Conservation (phyloP, 1,284 basidiomycete genomes). For the Chondrostereum purpureum region DNA sequence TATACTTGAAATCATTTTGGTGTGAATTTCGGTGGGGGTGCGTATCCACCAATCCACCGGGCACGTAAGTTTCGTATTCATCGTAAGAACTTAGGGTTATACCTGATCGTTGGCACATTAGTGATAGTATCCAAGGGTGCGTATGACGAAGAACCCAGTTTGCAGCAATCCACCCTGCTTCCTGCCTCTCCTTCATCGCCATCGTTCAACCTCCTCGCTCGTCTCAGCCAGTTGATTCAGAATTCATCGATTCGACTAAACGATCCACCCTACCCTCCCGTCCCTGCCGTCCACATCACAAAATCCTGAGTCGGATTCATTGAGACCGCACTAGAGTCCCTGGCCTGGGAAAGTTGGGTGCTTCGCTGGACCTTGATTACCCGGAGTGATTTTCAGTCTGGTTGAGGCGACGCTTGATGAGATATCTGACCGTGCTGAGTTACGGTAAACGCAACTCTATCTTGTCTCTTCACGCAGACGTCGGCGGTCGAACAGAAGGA, state of each 20-base stretch:
- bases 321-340: constrained; percentile 88
- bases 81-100: too few species aligned
- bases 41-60: constrained; percentile 79
- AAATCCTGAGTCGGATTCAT: constrained; percentile 94
- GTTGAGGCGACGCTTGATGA: constrained; percentile 88
- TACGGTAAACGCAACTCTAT: constrained; percentile 55
- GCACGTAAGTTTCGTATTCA: constrained; percentile 39
- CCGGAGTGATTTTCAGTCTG: constrained; percentile 79
- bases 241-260: constrained; percentile 72
- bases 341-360: constrained; percentile 88
- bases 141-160: constrained; percentile 46
- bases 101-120: too few species aligned
- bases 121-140: constrained; percentile 50
- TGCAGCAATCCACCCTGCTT: constrained; percentile 18
- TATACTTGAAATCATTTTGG: constrained; percentile 96
- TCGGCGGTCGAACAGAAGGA: constrained; percentile 34
- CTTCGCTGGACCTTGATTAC: constrained; percentile 78
- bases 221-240: constrained; percentile 62
- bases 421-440: constrained; percentile 82
- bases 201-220: constrained; percentile 31
- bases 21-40: constrained; percentile 89
- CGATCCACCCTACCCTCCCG: constrained; percentile 71
- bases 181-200: constrained; percentile 30
- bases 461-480: constrained; percentile 21
- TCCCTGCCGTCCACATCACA: constrained; percentile 24